A percentile compares a stretch with the other conserved stretches of the same genome.
phyloP scores from a whole-genome alignment of 148 eudicot species.

The Hydrangea macrophylla region DNA sequence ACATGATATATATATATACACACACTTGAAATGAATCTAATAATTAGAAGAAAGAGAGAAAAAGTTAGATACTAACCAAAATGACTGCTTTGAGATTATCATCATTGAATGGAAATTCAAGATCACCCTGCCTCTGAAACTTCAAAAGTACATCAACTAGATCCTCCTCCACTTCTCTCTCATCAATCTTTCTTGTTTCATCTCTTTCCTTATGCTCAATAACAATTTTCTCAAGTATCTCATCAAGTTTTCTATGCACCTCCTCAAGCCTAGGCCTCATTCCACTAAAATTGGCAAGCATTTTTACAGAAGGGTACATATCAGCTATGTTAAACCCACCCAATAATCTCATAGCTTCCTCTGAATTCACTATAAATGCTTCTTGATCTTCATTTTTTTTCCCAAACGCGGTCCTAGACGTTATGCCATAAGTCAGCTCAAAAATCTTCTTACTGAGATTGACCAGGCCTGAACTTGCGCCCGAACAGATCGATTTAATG shows the following conservation, averaged over 20 bases:
- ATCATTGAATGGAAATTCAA: background rate
- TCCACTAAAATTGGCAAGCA: constrained; percentile 12
- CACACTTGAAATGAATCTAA: too few species aligned
- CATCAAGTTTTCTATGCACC: constrained; percentile 16
- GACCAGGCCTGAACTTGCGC: background rate
- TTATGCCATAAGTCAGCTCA: background rate
- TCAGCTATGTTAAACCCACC: constrained; percentile 24
- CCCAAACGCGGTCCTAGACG: constrained; percentile 21
- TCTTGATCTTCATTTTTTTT: constrained; percentile 16
- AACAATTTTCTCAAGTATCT: too few species aligned
- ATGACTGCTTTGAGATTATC: background rate
- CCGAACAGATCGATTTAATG: background rate
- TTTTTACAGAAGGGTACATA: constrained; percentile 25
- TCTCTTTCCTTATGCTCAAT: constrained; percentile 13
- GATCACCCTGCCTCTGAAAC: background rate
- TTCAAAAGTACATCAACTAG: constrained; percentile 1
- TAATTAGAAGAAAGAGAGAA: too few species aligned
- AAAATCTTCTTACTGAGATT: background rate
- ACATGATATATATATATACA: too few species aligned
- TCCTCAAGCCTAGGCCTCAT: constrained; percentile 4
- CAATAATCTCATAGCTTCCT: background rate
- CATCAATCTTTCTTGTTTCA: background rate
- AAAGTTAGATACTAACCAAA: background rate
- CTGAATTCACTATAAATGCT: background rate
- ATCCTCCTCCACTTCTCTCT: background rate